phyloP scores from a whole-genome alignment of 1,284 basidiomycete species.

The Puccinia horiana region DNA sequence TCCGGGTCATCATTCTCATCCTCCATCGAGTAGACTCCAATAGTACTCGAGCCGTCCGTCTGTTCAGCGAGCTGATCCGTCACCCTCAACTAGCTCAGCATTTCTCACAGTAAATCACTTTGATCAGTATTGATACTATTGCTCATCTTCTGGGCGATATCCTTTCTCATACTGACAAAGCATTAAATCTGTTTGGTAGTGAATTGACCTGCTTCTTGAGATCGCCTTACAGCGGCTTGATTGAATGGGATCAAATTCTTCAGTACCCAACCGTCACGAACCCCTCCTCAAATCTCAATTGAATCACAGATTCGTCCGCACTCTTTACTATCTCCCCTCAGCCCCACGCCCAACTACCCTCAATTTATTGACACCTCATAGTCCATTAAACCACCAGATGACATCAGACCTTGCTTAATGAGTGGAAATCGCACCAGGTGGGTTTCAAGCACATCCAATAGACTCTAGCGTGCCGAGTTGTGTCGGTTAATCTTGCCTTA shows the following conservation, averaged over 20 bases:
- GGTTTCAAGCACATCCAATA: no score
- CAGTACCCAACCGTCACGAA: not conserved
- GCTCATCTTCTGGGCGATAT: not conserved
- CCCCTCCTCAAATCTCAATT: not conserved
- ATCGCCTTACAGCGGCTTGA: conserved; percentile 19
- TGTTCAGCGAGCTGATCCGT: conserved; percentile 34
- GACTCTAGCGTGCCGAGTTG: no score
- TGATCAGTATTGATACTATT: not conserved
- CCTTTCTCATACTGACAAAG: not conserved
- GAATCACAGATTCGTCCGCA: not conserved
- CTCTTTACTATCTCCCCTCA: not conserved
- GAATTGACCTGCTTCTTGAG: conserved; percentile 41
- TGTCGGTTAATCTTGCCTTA: no score
- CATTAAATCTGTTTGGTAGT: conserved; percentile 8
- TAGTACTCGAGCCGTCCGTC: conserved; percentile 16
- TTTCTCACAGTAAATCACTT: conserved; percentile 29
- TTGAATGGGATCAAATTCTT: conserved; percentile 26
- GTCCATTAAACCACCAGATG: no score
- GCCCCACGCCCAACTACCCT: no score
- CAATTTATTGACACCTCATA: no score
- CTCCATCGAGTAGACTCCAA: conserved; percentile 22
- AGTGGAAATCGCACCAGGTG: no score
- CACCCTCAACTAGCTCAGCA: conserved; percentile 22
- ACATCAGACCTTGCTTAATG: no score
- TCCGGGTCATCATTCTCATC: conserved; percentile 27